Evolutionary conservation across 139 green algal species (phyloP).

Genomic region (Tetraselmis chui): DNA sequence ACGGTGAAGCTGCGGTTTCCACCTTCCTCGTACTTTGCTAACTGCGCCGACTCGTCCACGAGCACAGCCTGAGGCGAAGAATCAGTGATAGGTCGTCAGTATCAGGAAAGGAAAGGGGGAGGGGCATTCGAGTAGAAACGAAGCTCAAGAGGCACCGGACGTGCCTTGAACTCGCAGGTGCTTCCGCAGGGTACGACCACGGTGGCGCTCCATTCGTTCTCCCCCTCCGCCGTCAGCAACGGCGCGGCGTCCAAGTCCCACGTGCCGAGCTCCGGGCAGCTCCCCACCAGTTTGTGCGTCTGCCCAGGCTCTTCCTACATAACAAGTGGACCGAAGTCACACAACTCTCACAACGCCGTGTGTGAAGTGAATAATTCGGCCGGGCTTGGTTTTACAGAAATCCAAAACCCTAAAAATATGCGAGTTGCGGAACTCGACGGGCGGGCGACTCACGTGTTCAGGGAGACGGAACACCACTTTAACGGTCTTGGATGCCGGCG

Average conservation of each 20-base stretch:
- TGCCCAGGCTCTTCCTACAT: neutral
- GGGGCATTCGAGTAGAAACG: neutral
- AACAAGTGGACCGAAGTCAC: too few relatives aligned
- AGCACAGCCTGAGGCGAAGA: neutral
- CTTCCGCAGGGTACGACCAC: neutral
- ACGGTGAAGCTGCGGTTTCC: neutral
- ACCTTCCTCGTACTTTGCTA: neutral
- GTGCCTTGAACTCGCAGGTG: neutral
- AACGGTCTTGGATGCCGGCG: neutral
- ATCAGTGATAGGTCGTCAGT: neutral
- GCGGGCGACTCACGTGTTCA: neutral
- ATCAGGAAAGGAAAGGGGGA: neutral
- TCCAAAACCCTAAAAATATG: too few relatives aligned
- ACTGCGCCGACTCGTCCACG: neutral
- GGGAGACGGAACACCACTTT: neutral
- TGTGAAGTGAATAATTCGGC: too few relatives aligned
- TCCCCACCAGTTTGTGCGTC: neutral
- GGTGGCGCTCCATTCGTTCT: neutral
- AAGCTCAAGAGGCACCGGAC: too few relatives aligned
- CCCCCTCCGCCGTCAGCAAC: neutral
- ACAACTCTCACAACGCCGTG: too few relatives aligned
- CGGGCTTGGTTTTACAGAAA: too few relatives aligned
- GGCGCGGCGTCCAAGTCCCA: neutral
- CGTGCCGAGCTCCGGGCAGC: neutral
- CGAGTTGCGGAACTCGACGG: too few relatives aligned